Conservation (phyloP, 345 rosid species). For the Eucalyptus cloeziana region DNA sequence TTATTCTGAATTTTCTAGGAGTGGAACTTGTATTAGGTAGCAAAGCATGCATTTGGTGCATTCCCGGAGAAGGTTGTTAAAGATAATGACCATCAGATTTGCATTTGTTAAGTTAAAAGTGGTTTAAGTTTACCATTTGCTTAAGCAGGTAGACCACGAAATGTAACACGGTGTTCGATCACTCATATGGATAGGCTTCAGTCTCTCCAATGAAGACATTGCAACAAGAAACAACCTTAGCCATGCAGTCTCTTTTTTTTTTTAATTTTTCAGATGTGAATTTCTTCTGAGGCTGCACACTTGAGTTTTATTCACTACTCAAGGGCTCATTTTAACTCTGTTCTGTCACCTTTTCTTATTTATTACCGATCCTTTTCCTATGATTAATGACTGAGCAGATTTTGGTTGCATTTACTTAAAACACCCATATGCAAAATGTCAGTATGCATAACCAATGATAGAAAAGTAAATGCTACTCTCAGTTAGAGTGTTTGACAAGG, state of each 20-base stretch:
- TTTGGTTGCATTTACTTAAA: neutral
- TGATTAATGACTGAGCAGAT: neutral
- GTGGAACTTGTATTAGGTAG: neutral
- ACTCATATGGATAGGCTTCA: neutral
- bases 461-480: neutral
- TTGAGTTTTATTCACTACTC: neutral
- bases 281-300: neutral
- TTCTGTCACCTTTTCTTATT: neutral
- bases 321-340: neutral
- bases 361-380: neutral
- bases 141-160: neutral
- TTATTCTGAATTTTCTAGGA: neutral
- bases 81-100: neutral
- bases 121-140: neutral
- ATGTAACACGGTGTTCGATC: neutral
- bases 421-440: neutral
- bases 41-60: neutral
- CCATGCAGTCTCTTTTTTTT: neutral
- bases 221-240: neutral
- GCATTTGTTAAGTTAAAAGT: neutral
- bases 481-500: neutral
- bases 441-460: neutral
- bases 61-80: neutral
- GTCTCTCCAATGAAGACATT: neutral
- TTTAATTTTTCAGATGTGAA: neutral